A percentile compares a stretch with the other conserved stretches of the same genome.
Evolutionary conservation across 2,329 filamentous ascomycete species (phyloP).

Genomic region (Didymella lethalis): DNA sequence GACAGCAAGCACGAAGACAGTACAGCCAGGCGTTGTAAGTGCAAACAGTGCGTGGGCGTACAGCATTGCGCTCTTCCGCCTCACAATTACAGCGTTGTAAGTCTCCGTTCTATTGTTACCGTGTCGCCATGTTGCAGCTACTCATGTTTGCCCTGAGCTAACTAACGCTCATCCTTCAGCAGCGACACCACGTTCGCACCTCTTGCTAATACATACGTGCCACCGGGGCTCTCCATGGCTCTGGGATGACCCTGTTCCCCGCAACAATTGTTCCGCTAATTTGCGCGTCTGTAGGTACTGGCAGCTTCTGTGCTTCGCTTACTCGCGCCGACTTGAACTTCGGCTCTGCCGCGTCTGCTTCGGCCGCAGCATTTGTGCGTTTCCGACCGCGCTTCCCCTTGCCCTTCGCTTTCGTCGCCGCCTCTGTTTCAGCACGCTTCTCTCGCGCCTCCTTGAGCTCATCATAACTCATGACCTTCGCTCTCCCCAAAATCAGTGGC

Average conservation of each 20-base stretch:
- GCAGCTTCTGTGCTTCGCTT: neutral
- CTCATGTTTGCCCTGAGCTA: neutral
- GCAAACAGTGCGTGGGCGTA: neutral
- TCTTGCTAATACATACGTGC: conserved; percentile 4
- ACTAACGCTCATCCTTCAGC: neutral
- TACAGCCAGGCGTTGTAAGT: neutral
- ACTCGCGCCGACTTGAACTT: conserved; percentile 6
- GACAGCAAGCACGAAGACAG: neutral
- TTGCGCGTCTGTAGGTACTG: neutral
- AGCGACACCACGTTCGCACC: neutral
- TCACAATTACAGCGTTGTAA: neutral
- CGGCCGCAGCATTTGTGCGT: conserved; percentile 12
- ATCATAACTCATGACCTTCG: conserved; percentile 7
- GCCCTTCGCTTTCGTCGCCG: conserved; percentile 21
- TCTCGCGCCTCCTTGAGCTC: conserved; percentile 4
- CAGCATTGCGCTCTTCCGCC: neutral
- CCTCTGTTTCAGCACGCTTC: conserved; percentile 1
- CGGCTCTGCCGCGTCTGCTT: conserved; percentile 1
- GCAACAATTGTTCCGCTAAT: neutral
- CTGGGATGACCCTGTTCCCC: neutral
- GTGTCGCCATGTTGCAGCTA: neutral
- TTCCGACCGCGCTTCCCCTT: conserved; percentile 18
- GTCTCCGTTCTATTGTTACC: neutral
- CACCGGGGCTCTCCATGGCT: conserved; percentile 2
- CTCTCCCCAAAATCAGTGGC: neutral